phyloP scores from a whole-genome alignment of 2,329 filamentous ascomycete genomes.

The Simplicillium sp. region DNA sequence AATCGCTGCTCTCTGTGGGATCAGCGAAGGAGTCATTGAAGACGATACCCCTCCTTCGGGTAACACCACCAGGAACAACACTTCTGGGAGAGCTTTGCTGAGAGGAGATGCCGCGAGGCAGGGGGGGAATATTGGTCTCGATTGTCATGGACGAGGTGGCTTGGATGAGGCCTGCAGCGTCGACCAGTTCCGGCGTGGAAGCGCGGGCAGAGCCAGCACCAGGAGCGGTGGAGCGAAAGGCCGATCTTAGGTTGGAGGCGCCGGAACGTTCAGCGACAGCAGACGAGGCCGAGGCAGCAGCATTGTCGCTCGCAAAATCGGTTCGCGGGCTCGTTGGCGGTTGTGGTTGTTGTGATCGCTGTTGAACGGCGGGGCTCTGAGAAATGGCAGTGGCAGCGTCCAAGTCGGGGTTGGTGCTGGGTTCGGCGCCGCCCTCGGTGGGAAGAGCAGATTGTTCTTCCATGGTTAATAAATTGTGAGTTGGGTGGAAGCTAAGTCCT shows the following conservation, averaged over 20 bases:
- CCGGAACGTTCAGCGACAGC: slow-evolving; percentile 24
- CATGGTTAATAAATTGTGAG: too few relatives aligned
- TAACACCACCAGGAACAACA: slow-evolving; percentile 23
- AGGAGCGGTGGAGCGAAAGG: slow-evolving; percentile 19
- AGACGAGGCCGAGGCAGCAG: slow-evolving; percentile 5
- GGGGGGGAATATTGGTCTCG: neutral
- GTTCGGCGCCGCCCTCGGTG: too few relatives aligned
- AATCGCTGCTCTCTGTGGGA: slow-evolving; percentile 35
- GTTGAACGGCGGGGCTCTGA: too few relatives aligned
- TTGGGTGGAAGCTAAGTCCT: too few relatives aligned
- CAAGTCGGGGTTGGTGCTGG: too few relatives aligned
- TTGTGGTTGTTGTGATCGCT: too few relatives aligned
- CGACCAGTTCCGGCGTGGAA: slow-evolving; percentile 53
- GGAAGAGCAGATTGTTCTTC: too few relatives aligned
- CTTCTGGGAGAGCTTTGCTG: slow-evolving; percentile 22
- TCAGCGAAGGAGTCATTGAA: slow-evolving; percentile 48
- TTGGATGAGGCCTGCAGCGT: slow-evolving; percentile 10
- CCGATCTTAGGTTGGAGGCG: slow-evolving; percentile 22
- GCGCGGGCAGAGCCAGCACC: slow-evolving; percentile 45
- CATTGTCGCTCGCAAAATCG: neutral
- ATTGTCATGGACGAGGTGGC: too few relatives aligned
- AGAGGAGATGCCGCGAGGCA: slow-evolving; percentile 15
- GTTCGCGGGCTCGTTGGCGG: too few relatives aligned
- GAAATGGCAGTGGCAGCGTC: too few relatives aligned
- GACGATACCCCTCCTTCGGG: slow-evolving; percentile 48